Evolutionary conservation across 1,284 basidiomycete species (phyloP), one percentile per base, ranked within the genome.

Genomic region (Ustilago curta): DNA sequence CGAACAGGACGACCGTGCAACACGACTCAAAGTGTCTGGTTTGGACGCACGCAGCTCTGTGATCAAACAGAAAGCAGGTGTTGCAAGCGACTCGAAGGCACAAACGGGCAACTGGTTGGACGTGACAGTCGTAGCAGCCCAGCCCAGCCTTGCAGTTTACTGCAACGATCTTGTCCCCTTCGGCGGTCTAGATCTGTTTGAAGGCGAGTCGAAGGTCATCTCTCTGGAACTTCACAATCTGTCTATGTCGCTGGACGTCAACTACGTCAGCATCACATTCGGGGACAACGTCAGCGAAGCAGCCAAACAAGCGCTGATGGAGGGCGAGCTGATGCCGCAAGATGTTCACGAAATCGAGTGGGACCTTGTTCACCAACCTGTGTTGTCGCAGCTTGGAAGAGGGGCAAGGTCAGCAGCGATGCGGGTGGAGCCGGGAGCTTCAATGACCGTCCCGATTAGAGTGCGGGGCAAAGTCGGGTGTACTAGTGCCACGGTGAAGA

Each of bases 311-410:
- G 88, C 91, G 4, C 87, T 98, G 7, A 87, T 89, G 0, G 94
- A 95, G 52, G 80, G 81, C 43, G 90, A 92, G 27, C 86, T 96
- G 9, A 89, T 91, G 0, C 90, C 93, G 2, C 92, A 91, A 72
- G 92, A 97, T 55, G 91, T 91, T 0, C 94, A 97, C 85, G 95
- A 97, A 86, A 90, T 93, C 2, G 95, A 97, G 82, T 91, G 91
- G 79, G 91, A 92, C 67, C 88, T 94, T 35, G 87, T 93, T 32
- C 89, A 92, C 60, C 88, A 89, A 35, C 94, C 93, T 0, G 91
- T 93, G 0, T 93, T 99, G 29, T 39, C 64, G 4, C 55, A 43
- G 6, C 12, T 19, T 19, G 12, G 14, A 2, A 35, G 11, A 11
- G 18, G n/a, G 4, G 11, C 47, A 27, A 11, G 27, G 9, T 12